Evolutionary conservation across 805 yeast species (phyloP), one percentile per base, ranked within the genome.

Genomic region (Kodamaea laetipori): DNA sequence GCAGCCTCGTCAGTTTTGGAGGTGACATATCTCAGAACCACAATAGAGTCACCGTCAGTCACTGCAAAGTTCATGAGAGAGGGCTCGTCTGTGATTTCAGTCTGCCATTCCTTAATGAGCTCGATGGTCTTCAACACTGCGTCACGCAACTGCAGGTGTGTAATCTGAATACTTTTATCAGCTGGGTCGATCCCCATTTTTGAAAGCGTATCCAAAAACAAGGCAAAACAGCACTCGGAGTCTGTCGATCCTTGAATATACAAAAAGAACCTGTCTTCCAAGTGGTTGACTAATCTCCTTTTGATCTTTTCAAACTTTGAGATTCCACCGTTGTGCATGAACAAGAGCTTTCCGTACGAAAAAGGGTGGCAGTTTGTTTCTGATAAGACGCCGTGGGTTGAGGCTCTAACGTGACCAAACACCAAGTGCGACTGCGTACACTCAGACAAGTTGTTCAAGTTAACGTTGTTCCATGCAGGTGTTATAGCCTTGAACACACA

Each of bases 281-380:
- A 72, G 58, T 86, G 88, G 52, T 78, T 74, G 25, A 89, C 74
- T 33, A 94, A 70, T 46, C 66, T 75, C 47, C 94, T 76, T 65
- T 94, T 94, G 53, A 94, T 86, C 51, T 68, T 66, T 42, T 71
- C 62, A 61, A 92, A 94, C 46, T 80, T 80, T 8, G 90, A 74
- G 17, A 94, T 80, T 0, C 88, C 94, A 23, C 99, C 99, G 65
- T 94, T 94, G 65, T 94, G 99, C 99, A 94, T 94, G 61, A 94
- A 94, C 85, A 92, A 86, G 37, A 92, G 69, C 39, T 81, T 81
- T 49, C 90, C 92, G 60, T 80, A 90, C 3, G 86, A 81, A 65
- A 94, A 94, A 0, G 99, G 99, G 62, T 94, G 99, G 65, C 99
- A 94, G 64, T 94, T 94, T 0, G 97, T 92, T 60, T 94, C 99